Evolutionary conservation across 768 basidiomycete genomes (phyloP), one percentile per base, ranked within the genome.

Genomic region (Gelatoporia subvermispora): DNA sequence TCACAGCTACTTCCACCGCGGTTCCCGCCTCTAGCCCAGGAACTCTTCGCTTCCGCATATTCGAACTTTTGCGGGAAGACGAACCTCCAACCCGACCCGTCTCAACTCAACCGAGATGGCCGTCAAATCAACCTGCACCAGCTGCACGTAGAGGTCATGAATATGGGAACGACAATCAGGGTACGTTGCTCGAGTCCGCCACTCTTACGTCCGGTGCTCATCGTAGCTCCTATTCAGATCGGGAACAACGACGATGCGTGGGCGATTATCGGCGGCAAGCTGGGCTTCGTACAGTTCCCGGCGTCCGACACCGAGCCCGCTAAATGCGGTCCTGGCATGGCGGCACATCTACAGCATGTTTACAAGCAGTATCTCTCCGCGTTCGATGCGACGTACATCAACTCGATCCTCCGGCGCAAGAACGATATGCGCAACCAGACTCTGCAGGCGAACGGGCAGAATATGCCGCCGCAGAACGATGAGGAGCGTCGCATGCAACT

Each of bases 211-310:
- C 34, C 44, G 13, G 9, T 23, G 9, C 18, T 17, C 9, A 17
- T 22, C 49, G 39, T n/a, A 20, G 17, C 23, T 5, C 25, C n/a
- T 24, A 17, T 25, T 17, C 39, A 49, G 56, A 49, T 47, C 23
- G 8, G 34, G 5, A 47, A 49, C 42, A 43, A 75, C 41, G 84
- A 31, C 13, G 28, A 85, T 28, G 52, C 72, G 49, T 88, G 86
- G 87, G 58, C 75, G 15, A 67, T 83, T 39, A 77, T 89, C 48
- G 87, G 77, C 16, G 86, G 76, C n/a, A 75, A 74, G 20, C 70
- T 89, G 64, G 82, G 79, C 16, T 79, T 82, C 56, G 73, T 82
- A 2, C 73, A 81, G 45, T 85, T 87, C 54, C 81, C 81, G 2
- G 82, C 67, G 10, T 31, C 28, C 28, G 81, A 78, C 1, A 63